Evolutionary conservation across 371 early-diverging fungal species (phyloP), one percentile per base, ranked within the genome.

Genomic region (Apophysomyces sp.): DNA sequence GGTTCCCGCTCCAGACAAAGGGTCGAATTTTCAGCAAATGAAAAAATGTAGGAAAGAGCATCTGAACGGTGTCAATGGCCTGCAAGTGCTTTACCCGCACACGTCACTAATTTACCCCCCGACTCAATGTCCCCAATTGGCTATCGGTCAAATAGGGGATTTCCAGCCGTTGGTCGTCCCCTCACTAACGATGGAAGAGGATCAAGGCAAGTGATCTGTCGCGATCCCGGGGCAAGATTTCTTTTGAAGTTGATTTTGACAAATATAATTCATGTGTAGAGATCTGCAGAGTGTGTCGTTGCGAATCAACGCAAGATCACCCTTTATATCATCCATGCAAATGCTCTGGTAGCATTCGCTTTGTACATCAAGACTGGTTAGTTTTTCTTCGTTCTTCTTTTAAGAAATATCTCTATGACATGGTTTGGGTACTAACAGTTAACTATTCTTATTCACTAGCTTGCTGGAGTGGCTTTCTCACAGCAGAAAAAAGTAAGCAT

Each of bases 271-370:
- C 3, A 26, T 24, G 3, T 28, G 36, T 59, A 72, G 85, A 87
- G 61, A 89, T 94, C 57, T 96, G 96, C 77, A 87, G 96, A 61
- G 94, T 96, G 31, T 96, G 96, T 63, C 90, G 96, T 37, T 78
- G 83, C 49, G 90, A 88, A 53, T 88, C 78, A 12, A 89, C 91
- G 16, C 71, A 74, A 4, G 89, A 89, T n/a, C 86, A 91, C 52
- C 95, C 94, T 21, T 79, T 96, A 40, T 94, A 86, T 73, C 84
- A 92, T 72, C 96, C 96, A 3, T 96, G 96, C 75, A 90, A 89
- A 71, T 96, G 96, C 78, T 88, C 93, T 15, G 95, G 95, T n/a
- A 90, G 91, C 71, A 96, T 96, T 75, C 81, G 83, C 58, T 91
- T 81, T 80, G 91, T 96, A 36, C 94, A 96, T 71, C 92, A 95